Evolutionary conservation across 495 filamentous ascomycete species (phyloP).

Genomic region (Aspergillus wentii): DNA sequence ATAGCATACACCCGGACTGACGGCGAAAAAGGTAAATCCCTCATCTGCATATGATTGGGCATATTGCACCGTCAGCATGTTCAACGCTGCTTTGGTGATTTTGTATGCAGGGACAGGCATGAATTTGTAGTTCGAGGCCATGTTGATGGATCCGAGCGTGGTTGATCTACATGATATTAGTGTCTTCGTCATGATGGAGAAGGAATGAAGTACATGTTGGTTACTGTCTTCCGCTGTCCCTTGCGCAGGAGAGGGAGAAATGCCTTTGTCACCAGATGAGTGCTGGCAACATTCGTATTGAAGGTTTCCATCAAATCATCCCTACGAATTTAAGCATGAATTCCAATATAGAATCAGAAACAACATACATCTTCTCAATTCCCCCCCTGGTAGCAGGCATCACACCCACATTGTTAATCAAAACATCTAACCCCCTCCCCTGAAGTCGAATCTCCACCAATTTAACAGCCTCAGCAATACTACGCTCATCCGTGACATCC

Average conservation of each 20-base stretch:
- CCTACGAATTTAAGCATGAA: no score
- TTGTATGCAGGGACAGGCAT: constrained; percentile 31
- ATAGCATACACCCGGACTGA: constrained; percentile 36
- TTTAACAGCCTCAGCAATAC: constrained; percentile 19
- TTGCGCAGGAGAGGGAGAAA: constrained; percentile 35
- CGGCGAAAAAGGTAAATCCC: constrained; percentile 29
- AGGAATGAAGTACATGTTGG: constrained; percentile 30
- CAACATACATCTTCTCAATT: constrained; percentile 17
- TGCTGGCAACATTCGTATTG: constrained; percentile 30
- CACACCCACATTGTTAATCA: constrained; percentile 37
- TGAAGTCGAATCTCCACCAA: constrained; percentile 18
- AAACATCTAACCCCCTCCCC: constrained; percentile 31
- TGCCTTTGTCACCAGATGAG: constrained; percentile 26
- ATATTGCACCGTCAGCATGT: constrained; percentile 35
- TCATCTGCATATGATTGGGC: constrained; percentile 17
- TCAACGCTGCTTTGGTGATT: constrained; percentile 37
- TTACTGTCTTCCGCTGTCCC: constrained; percentile 32
- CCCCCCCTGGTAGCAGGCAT: constrained; percentile 15
- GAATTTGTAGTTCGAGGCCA: constrained; percentile 7
- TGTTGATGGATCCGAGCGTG: constrained; percentile 27
- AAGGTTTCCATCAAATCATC: constrained; percentile 27
- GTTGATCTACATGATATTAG: constrained; percentile 15
- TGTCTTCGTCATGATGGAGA: not conserved
- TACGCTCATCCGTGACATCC: constrained; percentile 20
- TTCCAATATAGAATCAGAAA: not conserved